These are phyloP conservation scores for Mucor saturninus DNA, from an alignment of 371 early-diverging fungal genomes.

Conservation along the genomic window DNA sequence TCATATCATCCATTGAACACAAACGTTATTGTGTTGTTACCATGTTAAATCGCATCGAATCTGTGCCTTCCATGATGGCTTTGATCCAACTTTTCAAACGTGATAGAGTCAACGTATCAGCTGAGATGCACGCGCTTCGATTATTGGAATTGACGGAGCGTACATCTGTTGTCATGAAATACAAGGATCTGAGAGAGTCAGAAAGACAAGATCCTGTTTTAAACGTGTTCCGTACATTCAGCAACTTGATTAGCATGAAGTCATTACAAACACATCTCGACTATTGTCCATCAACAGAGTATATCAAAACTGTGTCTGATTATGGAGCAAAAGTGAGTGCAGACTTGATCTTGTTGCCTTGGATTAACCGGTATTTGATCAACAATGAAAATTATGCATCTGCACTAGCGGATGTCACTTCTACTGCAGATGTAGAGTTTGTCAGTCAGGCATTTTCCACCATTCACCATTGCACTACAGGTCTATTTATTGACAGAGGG, in stretches of 20 bases:
- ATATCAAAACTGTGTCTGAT: slow-evolving; percentile 27
- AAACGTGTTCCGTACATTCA: slow-evolving; percentile 76
- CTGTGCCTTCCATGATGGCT: slow-evolving; percentile 76
- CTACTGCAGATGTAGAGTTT: slow-evolving; percentile 27
- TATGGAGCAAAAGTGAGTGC: slow-evolving; percentile 26
- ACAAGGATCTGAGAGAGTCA: slow-evolving; percentile 61
- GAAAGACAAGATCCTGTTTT: slow-evolving; percentile 71
- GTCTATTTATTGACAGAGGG: slow-evolving; percentile 77
- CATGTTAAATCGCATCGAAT: slow-evolving; percentile 66
- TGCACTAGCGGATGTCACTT: slow-evolving; percentile 3
- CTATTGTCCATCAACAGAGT: slow-evolving; percentile 25
- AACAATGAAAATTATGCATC: not conserved
- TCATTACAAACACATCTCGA: slow-evolving; percentile 35
- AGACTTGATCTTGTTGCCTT: slow-evolving; percentile 38
- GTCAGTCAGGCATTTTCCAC: slow-evolving; percentile 19
- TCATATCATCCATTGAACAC: not conserved
- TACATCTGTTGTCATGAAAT: slow-evolving; percentile 74
- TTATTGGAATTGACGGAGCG: slow-evolving; percentile 75
- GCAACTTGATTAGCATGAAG: slow-evolving; percentile 61
- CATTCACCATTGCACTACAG: slow-evolving; percentile 30
- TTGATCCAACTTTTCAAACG: slow-evolving; percentile 64
- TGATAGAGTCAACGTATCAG: not conserved
- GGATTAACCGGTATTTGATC: slow-evolving; percentile 11
- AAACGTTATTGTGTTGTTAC: slow-evolving; percentile 47
- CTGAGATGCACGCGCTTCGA: slow-evolving; percentile 61